Evolutionary conservation across 257 asterid genomes (phyloP).

Genomic region (Solanum stenotomum): DNA sequence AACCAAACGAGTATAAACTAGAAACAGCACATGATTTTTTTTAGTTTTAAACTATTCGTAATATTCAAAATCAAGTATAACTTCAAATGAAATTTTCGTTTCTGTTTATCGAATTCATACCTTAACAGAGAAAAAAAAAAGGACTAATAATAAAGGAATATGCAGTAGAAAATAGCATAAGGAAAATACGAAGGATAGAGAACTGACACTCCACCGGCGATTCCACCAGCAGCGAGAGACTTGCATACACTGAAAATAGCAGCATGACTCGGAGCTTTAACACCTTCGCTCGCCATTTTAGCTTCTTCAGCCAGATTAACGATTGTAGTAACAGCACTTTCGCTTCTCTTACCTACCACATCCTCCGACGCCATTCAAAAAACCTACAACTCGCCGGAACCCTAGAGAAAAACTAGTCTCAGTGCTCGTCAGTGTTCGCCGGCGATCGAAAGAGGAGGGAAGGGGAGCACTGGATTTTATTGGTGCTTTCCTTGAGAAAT

Average conservation of each 20-base stretch:
- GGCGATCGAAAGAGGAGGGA: not conserved
- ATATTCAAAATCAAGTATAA: not conserved
- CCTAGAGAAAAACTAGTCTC: not conserved
- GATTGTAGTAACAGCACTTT: constrained; percentile 77
- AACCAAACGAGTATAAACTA: not conserved
- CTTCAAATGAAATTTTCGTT: not conserved
- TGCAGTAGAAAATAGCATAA: not conserved
- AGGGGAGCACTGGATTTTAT: not conserved
- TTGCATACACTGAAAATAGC: constrained; percentile 55
- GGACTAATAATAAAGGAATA: not conserved
- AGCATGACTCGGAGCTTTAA: constrained; percentile 60
- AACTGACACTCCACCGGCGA: constrained; percentile 94
- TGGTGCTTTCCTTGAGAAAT: not conserved
- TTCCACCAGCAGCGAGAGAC: constrained; percentile 96
- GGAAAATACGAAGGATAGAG: not conserved
- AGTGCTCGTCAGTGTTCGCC: not conserved
- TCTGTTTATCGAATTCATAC: not conserved
- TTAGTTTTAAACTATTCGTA: not conserved
- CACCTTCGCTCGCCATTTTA: constrained; percentile 79
- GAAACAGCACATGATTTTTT: not conserved
- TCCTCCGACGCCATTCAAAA: constrained; percentile 84
- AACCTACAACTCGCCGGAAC: not conserved
- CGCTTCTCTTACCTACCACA: constrained; percentile 55
- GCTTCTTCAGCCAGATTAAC: constrained; percentile 91
- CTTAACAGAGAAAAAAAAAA: not conserved